These are phyloP conservation scores for Helminthosporium solani DNA, from an alignment of 2,329 filamentous ascomycete genomes.

Conservation along the genomic window DNA sequence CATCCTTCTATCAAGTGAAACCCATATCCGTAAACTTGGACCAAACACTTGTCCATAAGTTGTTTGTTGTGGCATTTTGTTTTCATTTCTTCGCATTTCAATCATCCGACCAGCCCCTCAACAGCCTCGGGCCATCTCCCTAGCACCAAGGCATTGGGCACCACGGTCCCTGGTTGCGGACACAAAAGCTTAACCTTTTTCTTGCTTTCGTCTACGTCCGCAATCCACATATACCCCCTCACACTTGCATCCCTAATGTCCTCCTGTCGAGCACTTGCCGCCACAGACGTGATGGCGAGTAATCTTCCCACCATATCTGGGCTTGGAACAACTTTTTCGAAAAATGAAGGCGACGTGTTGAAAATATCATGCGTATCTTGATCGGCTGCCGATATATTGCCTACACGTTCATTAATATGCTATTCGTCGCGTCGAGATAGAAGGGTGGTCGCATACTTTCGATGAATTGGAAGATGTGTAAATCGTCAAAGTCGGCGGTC, in stretches of 20 bases:
- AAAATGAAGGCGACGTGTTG: conserved; percentile 45
- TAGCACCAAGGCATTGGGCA: conserved; percentile 77
- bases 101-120: conserved; percentile 64
- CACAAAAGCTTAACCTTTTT: conserved; percentile 78
- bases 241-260: conserved; percentile 78
- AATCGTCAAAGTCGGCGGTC: conserved; percentile 72
- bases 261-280: conserved; percentile 66
- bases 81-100: background rate
- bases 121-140: conserved; percentile 84
- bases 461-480: conserved; percentile 71
- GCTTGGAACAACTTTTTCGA: conserved; percentile 66
- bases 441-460: too few relatives aligned
- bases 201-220: conserved; percentile 84
- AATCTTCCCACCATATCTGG: conserved; percentile 75
- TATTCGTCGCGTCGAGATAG: too few relatives aligned
- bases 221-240: conserved; percentile 90
- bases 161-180: conserved; percentile 79
- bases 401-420: too few relatives aligned
- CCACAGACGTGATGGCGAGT: conserved; percentile 80
- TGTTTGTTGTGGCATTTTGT: background rate
- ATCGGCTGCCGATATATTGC: conserved; percentile 36
- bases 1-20: background rate
- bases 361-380: conserved; percentile 51
- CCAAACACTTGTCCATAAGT: background rate
- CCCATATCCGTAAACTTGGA: background rate